Percentiles rank a stretch among this genome's conserved stretches.
Evolutionary conservation across 2,329 filamentous ascomycete genomes (phyloP).

Genomic region (Microsporum canis): DNA sequence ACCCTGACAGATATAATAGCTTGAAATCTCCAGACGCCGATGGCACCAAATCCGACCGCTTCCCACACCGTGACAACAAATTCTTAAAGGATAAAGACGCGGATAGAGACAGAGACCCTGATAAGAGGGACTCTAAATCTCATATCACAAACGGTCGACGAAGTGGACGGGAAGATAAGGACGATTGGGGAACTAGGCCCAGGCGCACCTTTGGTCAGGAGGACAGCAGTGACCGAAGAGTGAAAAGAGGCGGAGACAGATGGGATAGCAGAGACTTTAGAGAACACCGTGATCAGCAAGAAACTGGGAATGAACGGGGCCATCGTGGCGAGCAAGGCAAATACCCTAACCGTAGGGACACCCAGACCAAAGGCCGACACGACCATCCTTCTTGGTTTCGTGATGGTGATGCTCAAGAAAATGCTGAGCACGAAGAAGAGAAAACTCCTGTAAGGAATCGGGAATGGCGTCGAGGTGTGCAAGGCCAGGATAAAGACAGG

Average conservation of each 20-base stretch:
- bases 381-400: constrained; percentile 62
- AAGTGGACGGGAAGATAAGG: constrained; percentile 25
- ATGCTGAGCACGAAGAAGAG: constrained; percentile 30
- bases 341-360: constrained; percentile 50
- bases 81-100: constrained; percentile 27
- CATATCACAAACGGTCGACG: constrained; percentile 26
- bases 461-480: constrained; percentile 48
- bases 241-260: constrained; percentile 32
- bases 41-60: constrained; percentile 48
- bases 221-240: constrained; percentile 33
- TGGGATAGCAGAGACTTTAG: constrained; percentile 34
- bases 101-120: constrained; percentile 21
- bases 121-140: constrained; percentile 28
- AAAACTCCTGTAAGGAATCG: constrained; percentile 45
- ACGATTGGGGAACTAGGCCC: constrained; percentile 33
- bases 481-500: constrained; percentile 35
- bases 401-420: constrained; percentile 38
- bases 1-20: constrained; percentile 33
- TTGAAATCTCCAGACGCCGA: constrained; percentile 46
- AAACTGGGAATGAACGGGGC: constrained; percentile 35
- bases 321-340: constrained; percentile 43
- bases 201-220: constrained; percentile 29
- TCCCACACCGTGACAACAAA: constrained; percentile 41
- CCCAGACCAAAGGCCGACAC: constrained; percentile 51
- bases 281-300: constrained; percentile 48